Percentiles rank a stretch among this genome's conserved stretches.
Evolutionary conservation across 108 stramenopile genomes (phyloP).

Genomic region (Discostella pseudostelligera): DNA sequence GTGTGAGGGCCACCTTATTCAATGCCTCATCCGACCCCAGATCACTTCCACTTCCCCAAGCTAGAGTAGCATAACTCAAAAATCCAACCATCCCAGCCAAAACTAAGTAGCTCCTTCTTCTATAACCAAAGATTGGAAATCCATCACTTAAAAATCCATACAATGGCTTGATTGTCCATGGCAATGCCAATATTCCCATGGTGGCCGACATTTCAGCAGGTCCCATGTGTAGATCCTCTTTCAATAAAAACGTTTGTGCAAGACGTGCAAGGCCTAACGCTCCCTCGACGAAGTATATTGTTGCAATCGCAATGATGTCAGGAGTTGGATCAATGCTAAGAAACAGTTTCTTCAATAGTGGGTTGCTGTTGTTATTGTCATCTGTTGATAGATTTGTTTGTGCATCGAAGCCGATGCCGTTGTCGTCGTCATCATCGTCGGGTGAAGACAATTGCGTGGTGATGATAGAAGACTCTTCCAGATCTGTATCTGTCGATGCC

Average conservation of each 20-base stretch:
- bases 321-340: constrained; percentile 78
- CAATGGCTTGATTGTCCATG: constrained; percentile 93
- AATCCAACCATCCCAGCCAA: constrained; percentile 69
- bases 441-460: not conserved
- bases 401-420: not conserved
- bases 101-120: constrained; percentile 81
- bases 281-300: constrained; percentile 97
- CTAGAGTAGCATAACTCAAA: constrained; percentile 60
- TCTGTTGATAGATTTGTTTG: not conserved
- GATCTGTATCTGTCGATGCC: not conserved
- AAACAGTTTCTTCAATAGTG: constrained; percentile 42
- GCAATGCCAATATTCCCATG: constrained; percentile 81
- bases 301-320: constrained; percentile 82
- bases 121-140: constrained; percentile 84
- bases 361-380: not conserved
- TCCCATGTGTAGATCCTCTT: constrained; percentile 90
- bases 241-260: constrained; percentile 92
- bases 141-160: constrained; percentile 93
- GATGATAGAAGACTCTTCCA: not conserved
- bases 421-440: not conserved
- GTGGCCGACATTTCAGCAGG: constrained; percentile 90
- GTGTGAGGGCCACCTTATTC: constrained; percentile 27
- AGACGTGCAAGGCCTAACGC: constrained; percentile 89
- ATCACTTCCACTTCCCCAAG: constrained; percentile 43
- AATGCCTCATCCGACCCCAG: constrained; percentile 9